Evolutionary conservation across 495 filamentous ascomycete species (phyloP).

Genomic region (Neurospora hispaniola): DNA sequence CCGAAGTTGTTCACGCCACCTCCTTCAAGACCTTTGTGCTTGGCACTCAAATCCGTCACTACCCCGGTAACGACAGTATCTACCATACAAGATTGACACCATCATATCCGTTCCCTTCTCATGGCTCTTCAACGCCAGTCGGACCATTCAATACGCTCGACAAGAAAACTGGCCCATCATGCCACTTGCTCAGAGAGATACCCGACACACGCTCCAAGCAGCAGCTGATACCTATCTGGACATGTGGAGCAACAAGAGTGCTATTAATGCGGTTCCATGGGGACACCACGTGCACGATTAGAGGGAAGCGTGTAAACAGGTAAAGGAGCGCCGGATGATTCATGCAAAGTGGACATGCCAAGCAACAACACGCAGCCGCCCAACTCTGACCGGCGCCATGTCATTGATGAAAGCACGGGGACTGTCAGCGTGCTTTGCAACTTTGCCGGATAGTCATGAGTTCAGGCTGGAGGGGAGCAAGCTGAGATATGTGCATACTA

Average conservation of each 20-base stretch:
- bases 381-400: slow-evolving; percentile 29
- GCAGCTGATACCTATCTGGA: slow-evolving; percentile 33
- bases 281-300: slow-evolving; percentile 27
- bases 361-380: slow-evolving; percentile 29
- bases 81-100: slow-evolving; percentile 29
- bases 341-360: slow-evolving; percentile 30
- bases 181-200: slow-evolving; percentile 18
- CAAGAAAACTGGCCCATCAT: slow-evolving; percentile 30
- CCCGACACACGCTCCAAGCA: slow-evolving; percentile 18
- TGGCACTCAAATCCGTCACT: slow-evolving; percentile 32
- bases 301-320: slow-evolving; percentile 33
- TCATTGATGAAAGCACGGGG: slow-evolving; percentile 29
- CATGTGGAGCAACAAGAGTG: slow-evolving; percentile 28
- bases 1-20: slow-evolving; percentile 27
- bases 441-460: slow-evolving; percentile 32
- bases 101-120: slow-evolving; percentile 28
- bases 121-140: slow-evolving; percentile 32
- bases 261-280: slow-evolving; percentile 27
- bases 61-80: slow-evolving; percentile 13
- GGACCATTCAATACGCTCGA: slow-evolving; percentile 25
- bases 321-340: slow-evolving; percentile 21
- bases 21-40: slow-evolving; percentile 27
- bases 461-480: slow-evolving; percentile 33
- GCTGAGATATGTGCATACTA: slow-evolving; percentile 33
- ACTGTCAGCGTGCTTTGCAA: slow-evolving; percentile 29